These are phyloP conservation scores for Flagelloscypha sp. DNA, from an alignment of 768 basidiomycete species.

Conservation along the genomic window DNA sequence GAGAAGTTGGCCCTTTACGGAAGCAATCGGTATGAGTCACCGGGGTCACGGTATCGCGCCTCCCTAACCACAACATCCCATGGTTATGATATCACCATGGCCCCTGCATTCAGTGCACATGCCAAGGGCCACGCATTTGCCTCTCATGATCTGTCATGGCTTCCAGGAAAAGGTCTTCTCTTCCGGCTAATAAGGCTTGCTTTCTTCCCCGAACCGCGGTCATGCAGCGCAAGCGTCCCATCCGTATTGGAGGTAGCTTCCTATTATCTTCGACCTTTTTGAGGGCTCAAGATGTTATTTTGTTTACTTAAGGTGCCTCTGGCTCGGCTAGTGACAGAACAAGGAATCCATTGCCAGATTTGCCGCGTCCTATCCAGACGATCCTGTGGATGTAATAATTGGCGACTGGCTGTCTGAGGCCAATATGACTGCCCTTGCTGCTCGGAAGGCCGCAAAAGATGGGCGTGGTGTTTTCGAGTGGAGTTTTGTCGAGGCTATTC, in stretches of 20 bases:
- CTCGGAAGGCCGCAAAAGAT: slow-evolving; percentile 3
- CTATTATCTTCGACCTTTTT: not conserved
- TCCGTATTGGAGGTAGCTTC: slow-evolving; percentile 11
- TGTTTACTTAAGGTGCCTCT: slow-evolving; percentile 9
- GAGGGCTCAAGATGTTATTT: not conserved
- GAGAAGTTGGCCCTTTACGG: too few relatives aligned
- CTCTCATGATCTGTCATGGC: too few relatives aligned
- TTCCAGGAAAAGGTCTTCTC: too few relatives aligned
- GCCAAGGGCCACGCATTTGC: too few relatives aligned
- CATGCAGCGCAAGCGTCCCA: slow-evolving; percentile 13
- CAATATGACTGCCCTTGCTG: slow-evolving; percentile 10
- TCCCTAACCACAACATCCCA: too few relatives aligned
- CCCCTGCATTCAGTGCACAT: too few relatives aligned
- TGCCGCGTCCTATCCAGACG: slow-evolving; percentile 6
- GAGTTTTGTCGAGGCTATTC: slow-evolving; percentile 8
- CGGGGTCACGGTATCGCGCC: too few relatives aligned
- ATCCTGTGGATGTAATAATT: slow-evolving; percentile 12
- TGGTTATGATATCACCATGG: too few relatives aligned
- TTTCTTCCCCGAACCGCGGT: not conserved
- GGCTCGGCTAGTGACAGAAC: slow-evolving; percentile 9
- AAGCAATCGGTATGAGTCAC: too few relatives aligned
- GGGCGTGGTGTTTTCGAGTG: slow-evolving; percentile 6
- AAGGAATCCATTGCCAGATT: slow-evolving; percentile 8
- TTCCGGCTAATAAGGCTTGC: not conserved
- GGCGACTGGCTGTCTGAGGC: slow-evolving; percentile 13